A percentile compares a stretch with the other conserved stretches of the same genome.
These are phyloP conservation scores for Sporodiniella umbellata DNA, from an alignment of 371 early-diverging fungal species.

Conservation along the genomic window DNA sequence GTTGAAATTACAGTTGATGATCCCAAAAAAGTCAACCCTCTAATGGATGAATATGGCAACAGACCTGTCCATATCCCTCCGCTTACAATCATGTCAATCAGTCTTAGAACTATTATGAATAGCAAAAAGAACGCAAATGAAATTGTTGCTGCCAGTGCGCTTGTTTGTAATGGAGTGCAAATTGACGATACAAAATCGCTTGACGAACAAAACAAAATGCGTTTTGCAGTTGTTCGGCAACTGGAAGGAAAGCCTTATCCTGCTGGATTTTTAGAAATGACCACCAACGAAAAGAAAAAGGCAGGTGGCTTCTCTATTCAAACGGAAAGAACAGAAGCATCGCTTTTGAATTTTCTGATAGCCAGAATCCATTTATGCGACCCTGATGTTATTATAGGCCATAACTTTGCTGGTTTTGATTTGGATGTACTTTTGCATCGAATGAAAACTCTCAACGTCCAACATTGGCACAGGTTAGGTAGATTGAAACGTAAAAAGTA, in stretches of 20 bases:
- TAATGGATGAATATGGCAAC: conserved; percentile 50
- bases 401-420: conserved; percentile 93
- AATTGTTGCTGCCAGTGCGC: conserved; percentile 62
- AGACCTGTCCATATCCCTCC: conserved; percentile 62
- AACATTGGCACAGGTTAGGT: conserved; percentile 63
- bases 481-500: conserved; percentile 78
- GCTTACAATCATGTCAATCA: conserved; percentile 81
- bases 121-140: conserved; percentile 81
- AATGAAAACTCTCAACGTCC: conserved; percentile 77
- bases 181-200: conserved; percentile 54
- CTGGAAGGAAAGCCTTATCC: conserved; percentile 61
- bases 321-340: conserved; percentile 60
- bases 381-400: conserved; percentile 96
- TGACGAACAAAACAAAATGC: conserved; percentile 39
- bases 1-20: conserved; percentile 64
- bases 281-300: conserved; percentile 25
- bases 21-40: conserved; percentile 67
- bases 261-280: conserved; percentile 52
- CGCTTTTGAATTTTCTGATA: conserved; percentile 64
- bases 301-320: conserved; percentile 28
- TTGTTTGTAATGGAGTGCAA: conserved; percentile 39
- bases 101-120: conserved; percentile 80
- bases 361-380: conserved; percentile 76
- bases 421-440: conserved; percentile 90
- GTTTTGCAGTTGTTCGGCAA: conserved; percentile 70